Conservation (phyloP, 257 asterid species). For the Solanum dulcamara region DNA sequence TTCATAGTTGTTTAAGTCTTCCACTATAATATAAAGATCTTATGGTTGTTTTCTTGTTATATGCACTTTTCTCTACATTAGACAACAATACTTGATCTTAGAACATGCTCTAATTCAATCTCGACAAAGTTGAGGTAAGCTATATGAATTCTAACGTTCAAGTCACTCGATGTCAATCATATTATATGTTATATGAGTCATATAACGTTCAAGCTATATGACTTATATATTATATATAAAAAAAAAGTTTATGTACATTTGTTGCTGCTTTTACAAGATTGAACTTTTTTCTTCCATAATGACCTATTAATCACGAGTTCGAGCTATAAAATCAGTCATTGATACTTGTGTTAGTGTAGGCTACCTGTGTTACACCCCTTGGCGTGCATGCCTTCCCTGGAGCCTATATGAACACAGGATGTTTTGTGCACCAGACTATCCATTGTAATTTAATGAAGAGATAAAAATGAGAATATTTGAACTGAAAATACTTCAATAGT, state of each 20-base stretch:
- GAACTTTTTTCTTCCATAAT: background rate
- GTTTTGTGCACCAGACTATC: background rate
- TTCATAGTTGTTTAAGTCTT: background rate
- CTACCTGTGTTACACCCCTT: background rate
- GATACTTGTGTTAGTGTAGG: too few species aligned
- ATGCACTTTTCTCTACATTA: background rate
- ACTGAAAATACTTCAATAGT: background rate
- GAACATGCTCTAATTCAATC: background rate
- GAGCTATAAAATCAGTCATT: background rate
- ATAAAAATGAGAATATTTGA: background rate
- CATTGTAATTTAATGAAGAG: background rate
- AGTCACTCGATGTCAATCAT: too few species aligned
- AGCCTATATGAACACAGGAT: accelerated
- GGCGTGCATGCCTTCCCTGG: accelerated
- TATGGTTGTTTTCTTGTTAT: background rate
- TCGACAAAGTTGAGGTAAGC: background rate
- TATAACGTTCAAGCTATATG: too few species aligned
- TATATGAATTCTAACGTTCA: background rate
- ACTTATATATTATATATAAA: too few species aligned
- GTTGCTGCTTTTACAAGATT: background rate
- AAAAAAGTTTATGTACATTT: too few species aligned
- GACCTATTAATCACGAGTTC: background rate
- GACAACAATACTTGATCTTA: too few species aligned
- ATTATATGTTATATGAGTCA: too few species aligned
- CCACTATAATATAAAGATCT: background rate